Conservation (phyloP, 495 filamentous ascomycete genomes). For the Jackrogersella multiformis region DNA sequence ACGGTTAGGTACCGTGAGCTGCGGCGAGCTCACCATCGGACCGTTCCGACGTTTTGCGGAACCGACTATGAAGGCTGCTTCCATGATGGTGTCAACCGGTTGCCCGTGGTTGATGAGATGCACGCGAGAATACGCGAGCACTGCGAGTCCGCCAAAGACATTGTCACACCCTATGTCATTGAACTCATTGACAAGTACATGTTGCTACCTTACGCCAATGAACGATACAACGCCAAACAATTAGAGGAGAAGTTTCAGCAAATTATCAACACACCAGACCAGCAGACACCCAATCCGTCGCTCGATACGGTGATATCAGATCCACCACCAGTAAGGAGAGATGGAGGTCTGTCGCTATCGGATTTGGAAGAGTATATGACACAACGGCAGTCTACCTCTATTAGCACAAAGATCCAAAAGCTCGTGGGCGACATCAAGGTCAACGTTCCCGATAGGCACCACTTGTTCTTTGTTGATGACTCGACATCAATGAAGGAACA, state of each 20-base stretch:
- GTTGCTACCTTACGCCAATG: conserved; percentile 18
- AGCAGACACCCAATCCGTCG: neutral
- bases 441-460: conserved; percentile 30
- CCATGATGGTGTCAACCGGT: conserved; percentile 51
- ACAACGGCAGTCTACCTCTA: neutral
- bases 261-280: neutral
- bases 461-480: conserved; percentile 57
- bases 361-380: neutral
- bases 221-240: conserved; percentile 21
- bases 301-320: neutral
- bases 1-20: conserved; percentile 47
- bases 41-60: conserved; percentile 25
- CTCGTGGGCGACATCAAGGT: conserved; percentile 39
- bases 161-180: conserved; percentile 40
- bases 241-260: conserved; percentile 7
- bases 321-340: neutral
- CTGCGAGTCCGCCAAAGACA: conserved; percentile 27
- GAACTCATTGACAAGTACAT: conserved; percentile 38
- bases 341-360: neutral
- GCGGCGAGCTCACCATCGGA: conserved; percentile 44
- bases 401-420: conserved; percentile 10
- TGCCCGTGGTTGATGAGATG: conserved; percentile 43
- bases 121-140: conserved; percentile 37
- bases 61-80: conserved; percentile 51
- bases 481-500: conserved; percentile 48